phyloP scores from a whole-genome alignment of 495 filamentous ascomycete genomes.

The Massariosphaeria phaeospora region DNA sequence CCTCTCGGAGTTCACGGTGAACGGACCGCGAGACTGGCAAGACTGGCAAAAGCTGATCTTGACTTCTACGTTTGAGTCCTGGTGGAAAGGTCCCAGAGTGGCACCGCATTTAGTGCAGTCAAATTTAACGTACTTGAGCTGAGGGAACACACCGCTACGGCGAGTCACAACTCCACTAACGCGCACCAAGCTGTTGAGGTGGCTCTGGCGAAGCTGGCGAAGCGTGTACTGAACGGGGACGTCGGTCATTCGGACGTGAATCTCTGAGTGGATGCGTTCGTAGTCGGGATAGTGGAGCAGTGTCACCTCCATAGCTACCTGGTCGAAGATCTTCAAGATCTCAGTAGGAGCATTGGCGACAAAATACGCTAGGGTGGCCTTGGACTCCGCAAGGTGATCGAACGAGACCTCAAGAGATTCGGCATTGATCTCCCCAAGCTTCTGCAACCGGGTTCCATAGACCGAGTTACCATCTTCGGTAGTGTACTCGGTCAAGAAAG shows the following conservation, averaged over 20 bases:
- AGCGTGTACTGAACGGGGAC: slow-evolving; percentile 94
- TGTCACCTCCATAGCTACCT: slow-evolving; percentile 92
- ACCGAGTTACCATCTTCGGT: slow-evolving; percentile 83
- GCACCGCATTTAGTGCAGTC: slow-evolving; percentile 89
- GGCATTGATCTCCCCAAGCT: slow-evolving; percentile 91
- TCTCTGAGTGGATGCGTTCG: slow-evolving; percentile 94
- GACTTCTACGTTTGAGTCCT: slow-evolving; percentile 93
- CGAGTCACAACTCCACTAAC: slow-evolving; percentile 95
- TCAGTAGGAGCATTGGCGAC: slow-evolving; percentile 91
- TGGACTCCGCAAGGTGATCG: slow-evolving; percentile 78
- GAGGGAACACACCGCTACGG: slow-evolving; percentile 95
- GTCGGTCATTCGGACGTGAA: slow-evolving; percentile 95
- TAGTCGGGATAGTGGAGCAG: slow-evolving; percentile 96
- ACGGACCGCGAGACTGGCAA: slow-evolving; percentile 93
- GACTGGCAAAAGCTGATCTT: slow-evolving; percentile 96
- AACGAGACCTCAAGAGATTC: slow-evolving; percentile 96
- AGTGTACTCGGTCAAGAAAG: slow-evolving; percentile 92
- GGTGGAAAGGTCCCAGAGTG: slow-evolving; percentile 92
- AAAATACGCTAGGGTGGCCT: slow-evolving; percentile 97
- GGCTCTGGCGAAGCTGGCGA: slow-evolving; percentile 89
- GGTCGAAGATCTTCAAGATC: slow-evolving; percentile 92
- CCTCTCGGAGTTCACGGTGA: slow-evolving; percentile 94
- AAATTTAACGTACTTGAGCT: slow-evolving; percentile 97
- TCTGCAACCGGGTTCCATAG: slow-evolving; percentile 88
- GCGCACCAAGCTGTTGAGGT: slow-evolving; percentile 93